Conservation (phyloP, 768 basidiomycete species). For the Lenzites betulinus region DNA sequence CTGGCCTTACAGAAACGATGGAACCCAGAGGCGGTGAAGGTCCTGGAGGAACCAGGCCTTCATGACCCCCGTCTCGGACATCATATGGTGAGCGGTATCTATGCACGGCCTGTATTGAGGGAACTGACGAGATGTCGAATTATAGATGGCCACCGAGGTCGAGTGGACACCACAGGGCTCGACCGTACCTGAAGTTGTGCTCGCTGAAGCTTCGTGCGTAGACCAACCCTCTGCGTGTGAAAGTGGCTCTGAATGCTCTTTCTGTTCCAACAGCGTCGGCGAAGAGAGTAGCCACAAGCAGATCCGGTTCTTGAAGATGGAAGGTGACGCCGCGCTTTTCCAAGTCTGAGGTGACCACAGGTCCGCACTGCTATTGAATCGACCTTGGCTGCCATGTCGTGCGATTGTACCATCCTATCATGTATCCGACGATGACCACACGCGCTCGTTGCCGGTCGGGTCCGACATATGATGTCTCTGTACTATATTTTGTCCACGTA, state of each 20-base stretch:
- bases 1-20: conserved; percentile 26
- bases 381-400: background rate
- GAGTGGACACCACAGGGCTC: conserved; percentile 15
- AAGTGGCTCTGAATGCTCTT: too few relatives aligned
- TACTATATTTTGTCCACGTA: background rate
- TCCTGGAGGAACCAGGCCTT: conserved; percentile 10
- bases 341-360: background rate
- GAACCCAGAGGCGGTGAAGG: conserved; percentile 17
- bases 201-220: conserved; percentile 18
- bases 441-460: background rate
- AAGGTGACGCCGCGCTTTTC: conserved; percentile 19
- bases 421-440: background rate
- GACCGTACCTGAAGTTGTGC: conserved; percentile 13
- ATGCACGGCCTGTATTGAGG: background rate
- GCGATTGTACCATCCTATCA: background rate
- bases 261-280: background rate
- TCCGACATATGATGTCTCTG: background rate
- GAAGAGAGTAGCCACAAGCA: conserved; percentile 7
- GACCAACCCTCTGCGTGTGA: too few relatives aligned
- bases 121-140: background rate
- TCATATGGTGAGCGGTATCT: background rate
- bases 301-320: conserved; percentile 17
- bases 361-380: background rate
- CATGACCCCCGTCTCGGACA: conserved; percentile 1
- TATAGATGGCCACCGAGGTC: conserved; percentile 13